Evolutionary conservation across 2,329 filamentous ascomycete species (phyloP).

Genomic region (Tolypocladium paradoxum): DNA sequence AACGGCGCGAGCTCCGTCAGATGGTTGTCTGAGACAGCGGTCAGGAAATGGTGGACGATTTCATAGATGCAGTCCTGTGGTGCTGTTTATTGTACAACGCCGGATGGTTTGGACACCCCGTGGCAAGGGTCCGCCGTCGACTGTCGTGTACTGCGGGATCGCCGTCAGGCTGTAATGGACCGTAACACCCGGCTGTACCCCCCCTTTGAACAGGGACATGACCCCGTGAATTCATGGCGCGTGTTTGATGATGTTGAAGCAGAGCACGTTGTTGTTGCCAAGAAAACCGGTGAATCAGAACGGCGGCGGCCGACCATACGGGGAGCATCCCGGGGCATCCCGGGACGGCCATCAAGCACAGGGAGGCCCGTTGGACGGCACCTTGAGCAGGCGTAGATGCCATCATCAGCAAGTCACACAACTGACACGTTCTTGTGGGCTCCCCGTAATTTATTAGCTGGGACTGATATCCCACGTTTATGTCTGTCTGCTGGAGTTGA

Average conservation of each 20-base stretch:
- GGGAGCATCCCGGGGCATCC: not conserved
- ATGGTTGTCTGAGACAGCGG: not conserved
- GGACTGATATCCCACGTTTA: not conserved
- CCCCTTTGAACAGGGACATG: not conserved
- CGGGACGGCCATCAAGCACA: no score
- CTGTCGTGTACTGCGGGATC: not conserved
- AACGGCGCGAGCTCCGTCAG: not conserved
- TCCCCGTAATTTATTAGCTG: not conserved
- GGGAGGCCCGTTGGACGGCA: not conserved
- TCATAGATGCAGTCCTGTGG: not conserved
- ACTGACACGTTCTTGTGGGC: not conserved
- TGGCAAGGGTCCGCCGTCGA: not conserved
- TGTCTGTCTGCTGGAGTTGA: no score
- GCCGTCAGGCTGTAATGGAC: not conserved
- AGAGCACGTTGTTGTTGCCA: not conserved
- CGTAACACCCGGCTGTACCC: not conserved
- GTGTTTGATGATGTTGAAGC: not conserved
- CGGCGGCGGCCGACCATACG: not conserved
- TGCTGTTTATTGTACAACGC: conserved; percentile 3
- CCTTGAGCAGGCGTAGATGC: not conserved
- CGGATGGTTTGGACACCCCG: not conserved
- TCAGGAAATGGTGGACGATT: not conserved
- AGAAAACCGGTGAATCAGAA: not conserved
- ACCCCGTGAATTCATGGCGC: not conserved
- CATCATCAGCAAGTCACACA: not conserved